A percentile compares a stretch with the other conserved stretches of the same genome.
phyloP scores from a whole-genome alignment of 352 stramenopile genomes.

The Phytopythium boreale region DNA sequence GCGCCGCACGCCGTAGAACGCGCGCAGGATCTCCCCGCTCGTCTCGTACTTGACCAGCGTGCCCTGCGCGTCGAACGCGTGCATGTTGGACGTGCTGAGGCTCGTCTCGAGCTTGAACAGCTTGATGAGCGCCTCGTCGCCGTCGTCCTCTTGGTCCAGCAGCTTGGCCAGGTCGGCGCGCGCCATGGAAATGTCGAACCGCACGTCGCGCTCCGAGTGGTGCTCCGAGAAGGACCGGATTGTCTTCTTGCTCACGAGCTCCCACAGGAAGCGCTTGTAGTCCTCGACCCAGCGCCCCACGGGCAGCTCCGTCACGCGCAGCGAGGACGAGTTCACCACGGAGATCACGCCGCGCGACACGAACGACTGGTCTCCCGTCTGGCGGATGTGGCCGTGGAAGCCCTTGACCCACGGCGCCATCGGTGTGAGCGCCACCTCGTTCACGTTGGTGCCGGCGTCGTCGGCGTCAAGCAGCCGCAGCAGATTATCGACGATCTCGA shows the following conservation, averaged over 20 bases:
- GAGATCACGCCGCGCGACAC: conserved; percentile 67
- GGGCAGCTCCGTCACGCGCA: conserved; percentile 96
- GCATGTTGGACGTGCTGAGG: conserved; percentile 98
- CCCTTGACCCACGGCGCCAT: conserved; percentile 96
- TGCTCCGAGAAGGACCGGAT: conserved; percentile 95
- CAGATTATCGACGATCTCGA: conserved; percentile 96
- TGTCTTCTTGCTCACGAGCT: conserved; percentile 82
- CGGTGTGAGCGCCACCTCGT: conserved; percentile 28
- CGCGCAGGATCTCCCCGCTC: conserved; percentile 88
- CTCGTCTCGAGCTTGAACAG: conserved; percentile 93
- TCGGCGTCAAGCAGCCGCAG: conserved; percentile 66
- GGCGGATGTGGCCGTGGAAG: conserved; percentile 91
- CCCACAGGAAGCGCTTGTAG: conserved; percentile 98
- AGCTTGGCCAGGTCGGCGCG: conserved; percentile 83
- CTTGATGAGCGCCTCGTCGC: conserved; percentile 64
- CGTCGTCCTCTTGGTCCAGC: conserved; percentile 31
- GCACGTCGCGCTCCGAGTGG: conserved; percentile 92
- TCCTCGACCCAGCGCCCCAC: conserved; percentile 98
- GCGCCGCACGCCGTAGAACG: conserved; percentile 94
- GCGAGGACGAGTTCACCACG: conserved; percentile 89
- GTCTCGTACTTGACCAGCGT: conserved; percentile 92
- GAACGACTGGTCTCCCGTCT: conserved; percentile 64
- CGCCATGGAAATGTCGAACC: conserved; percentile 74
- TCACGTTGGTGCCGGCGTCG: conserved; percentile 43
- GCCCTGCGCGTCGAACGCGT: conserved; percentile 92